A percentile compares a stretch with the other conserved stretches of the same genome.
These are phyloP conservation scores for Chenopodium album DNA, from an alignment of 148 eudicot genomes.

Conservation along the genomic window DNA sequence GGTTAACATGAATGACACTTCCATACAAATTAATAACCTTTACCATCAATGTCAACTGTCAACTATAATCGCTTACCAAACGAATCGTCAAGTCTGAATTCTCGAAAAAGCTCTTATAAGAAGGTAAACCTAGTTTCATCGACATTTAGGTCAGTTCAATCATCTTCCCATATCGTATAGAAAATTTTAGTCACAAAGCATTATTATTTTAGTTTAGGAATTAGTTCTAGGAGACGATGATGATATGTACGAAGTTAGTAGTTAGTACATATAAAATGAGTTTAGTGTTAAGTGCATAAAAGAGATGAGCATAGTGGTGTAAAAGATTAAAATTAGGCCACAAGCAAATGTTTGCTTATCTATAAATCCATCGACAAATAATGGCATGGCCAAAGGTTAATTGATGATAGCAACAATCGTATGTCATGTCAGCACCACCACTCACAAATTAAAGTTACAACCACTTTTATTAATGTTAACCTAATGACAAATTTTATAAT, in stretches of 20 bases:
- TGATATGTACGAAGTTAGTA: not conserved
- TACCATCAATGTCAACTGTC: too few species aligned
- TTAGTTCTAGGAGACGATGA: not conserved
- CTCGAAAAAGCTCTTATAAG: too few species aligned
- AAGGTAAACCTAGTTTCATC: too few species aligned
- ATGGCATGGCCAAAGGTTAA: not conserved
- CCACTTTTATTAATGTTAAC: not conserved
- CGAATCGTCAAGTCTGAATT: too few species aligned
- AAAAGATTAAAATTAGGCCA: slow-evolving; percentile 1
- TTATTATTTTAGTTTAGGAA: too few species aligned
- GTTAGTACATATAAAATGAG: not conserved
- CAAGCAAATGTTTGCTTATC: slow-evolving; percentile 4
- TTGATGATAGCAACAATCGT: not conserved
- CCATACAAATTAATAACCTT: too few species aligned
- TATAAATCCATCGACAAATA: not conserved
- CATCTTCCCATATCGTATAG: too few species aligned
- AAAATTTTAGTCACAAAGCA: too few species aligned
- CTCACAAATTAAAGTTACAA: slow-evolving; percentile 1
- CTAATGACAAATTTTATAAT: not conserved
- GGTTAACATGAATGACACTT: too few species aligned
- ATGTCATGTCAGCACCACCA: slow-evolving; percentile 1
- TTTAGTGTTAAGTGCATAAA: too few species aligned
- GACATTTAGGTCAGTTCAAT: too few species aligned
- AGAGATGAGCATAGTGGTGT: not conserved
- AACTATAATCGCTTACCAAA: too few species aligned